phyloP scores from a whole-genome alignment of 2,329 filamentous ascomycete species.

The Diaporthe ilicicola region DNA sequence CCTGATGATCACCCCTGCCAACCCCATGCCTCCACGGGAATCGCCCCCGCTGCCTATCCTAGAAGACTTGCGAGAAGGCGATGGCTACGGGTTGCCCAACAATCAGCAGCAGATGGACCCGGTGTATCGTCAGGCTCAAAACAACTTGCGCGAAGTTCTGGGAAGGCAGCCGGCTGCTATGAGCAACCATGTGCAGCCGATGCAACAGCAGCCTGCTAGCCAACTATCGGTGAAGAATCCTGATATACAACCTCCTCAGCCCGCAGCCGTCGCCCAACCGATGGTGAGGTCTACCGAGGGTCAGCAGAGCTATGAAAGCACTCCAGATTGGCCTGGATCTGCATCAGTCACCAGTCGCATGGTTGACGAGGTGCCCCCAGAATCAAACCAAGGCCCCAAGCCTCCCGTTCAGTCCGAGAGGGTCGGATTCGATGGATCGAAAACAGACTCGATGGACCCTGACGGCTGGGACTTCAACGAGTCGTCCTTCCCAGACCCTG shows the following conservation, averaged over 20 bases:
- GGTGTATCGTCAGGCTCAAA: constrained; percentile 18
- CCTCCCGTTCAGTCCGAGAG: constrained; percentile 49
- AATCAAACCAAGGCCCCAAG: constrained; percentile 51
- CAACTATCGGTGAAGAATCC: constrained; percentile 42
- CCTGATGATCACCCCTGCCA: constrained; percentile 72
- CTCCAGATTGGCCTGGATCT: constrained; percentile 45
- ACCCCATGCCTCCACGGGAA: constrained; percentile 71
- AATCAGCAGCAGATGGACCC: constrained; percentile 51
- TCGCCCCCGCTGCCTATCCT: constrained; percentile 66
- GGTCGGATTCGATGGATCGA: constrained; percentile 57
- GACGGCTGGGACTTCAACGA: constrained; percentile 97
- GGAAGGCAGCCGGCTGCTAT: constrained; percentile 47
- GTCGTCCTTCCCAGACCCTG: constrained; percentile 67
- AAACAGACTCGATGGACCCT: constrained; percentile 59
- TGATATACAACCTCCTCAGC: constrained; percentile 40
- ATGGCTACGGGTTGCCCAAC: constrained; percentile 54
- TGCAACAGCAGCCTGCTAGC: constrained; percentile 47
- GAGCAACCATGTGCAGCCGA: constrained; percentile 59
- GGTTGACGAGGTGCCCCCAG: constrained; percentile 36
- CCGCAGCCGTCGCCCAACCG: constrained; percentile 51
- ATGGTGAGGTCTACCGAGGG: constrained; percentile 27
- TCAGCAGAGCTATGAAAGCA: constrained; percentile 42
- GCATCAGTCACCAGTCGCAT: constrained; percentile 37
- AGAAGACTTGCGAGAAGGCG: constrained; percentile 66
- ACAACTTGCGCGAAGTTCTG: constrained; percentile 28